Conservation (phyloP, 148 eudicot species). For the Rheum nobile region DNA sequence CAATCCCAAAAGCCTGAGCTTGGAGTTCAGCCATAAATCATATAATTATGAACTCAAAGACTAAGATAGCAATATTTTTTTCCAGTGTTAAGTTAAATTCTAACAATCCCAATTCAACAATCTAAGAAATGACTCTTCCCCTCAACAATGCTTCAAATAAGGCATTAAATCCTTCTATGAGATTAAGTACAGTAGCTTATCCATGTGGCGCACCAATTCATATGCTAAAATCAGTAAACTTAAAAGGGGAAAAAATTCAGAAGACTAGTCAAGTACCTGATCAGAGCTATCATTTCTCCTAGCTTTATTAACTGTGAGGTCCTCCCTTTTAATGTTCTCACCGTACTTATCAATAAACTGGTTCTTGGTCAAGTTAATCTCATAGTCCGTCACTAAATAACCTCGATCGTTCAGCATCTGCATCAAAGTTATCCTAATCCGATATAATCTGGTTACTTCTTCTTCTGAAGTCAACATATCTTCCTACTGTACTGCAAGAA, state of each 20-base stretch:
- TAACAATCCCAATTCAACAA: not conserved
- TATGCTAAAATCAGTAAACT: not conserved
- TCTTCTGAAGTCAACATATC: constrained; percentile 39
- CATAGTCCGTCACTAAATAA: constrained; percentile 48
- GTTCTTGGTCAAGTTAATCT: constrained; percentile 39
- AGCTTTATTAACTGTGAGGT: constrained; percentile 39
- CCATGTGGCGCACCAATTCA: not conserved
- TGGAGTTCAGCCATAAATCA: not conserved
- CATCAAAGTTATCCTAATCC: constrained; percentile 57
- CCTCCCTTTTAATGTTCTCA: constrained; percentile 47
- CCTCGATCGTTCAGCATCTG: constrained; percentile 60
- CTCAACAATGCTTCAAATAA: not conserved
- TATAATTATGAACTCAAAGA: not conserved
- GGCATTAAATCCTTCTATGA: not conserved
- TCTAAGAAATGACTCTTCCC: not conserved
- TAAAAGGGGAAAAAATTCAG: not conserved
- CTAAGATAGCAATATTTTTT: not conserved
- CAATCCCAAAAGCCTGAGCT: not conserved
- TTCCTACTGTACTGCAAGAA: constrained; percentile 11
- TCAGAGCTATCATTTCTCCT: constrained; percentile 41
- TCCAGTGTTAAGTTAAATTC: not conserved
- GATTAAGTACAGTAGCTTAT: no score
- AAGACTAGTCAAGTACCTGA: constrained; percentile 28
- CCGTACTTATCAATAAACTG: constrained; percentile 52
- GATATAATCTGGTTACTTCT: constrained; percentile 31